phyloP scores from a whole-genome alignment of 2,329 filamentous ascomycete genomes.

The Aspergillus novofumigatus region DNA sequence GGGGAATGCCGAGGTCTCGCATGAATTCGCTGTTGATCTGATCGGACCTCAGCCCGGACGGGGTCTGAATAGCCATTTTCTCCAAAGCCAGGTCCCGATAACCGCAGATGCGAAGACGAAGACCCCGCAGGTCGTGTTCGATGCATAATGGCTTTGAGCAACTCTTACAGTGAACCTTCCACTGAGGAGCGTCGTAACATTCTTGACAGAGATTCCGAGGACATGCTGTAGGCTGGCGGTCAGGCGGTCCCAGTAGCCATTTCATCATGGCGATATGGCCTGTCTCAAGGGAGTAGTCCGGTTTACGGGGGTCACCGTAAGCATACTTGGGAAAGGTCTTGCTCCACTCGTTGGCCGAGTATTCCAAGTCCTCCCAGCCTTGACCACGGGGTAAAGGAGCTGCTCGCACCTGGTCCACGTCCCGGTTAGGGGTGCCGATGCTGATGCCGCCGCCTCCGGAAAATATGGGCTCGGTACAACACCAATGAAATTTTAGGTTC shows the following conservation, averaged over 20 bases:
- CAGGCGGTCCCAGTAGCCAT: slow-evolving; percentile 47
- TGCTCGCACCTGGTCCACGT: slow-evolving; percentile 54
- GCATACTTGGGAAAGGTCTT: slow-evolving; percentile 38
- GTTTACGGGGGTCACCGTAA: slow-evolving; percentile 36
- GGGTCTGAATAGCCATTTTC: slow-evolving; percentile 38
- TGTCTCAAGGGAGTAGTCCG: slow-evolving; percentile 37
- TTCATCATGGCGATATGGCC: slow-evolving; percentile 42
- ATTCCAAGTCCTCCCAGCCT: slow-evolving; percentile 55
- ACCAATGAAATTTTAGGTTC: slow-evolving; percentile 56
- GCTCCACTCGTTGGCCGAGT: slow-evolving; percentile 38
- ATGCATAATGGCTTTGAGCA: slow-evolving; percentile 57
- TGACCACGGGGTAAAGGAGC: slow-evolving; percentile 53
- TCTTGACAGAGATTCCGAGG: slow-evolving; percentile 56
- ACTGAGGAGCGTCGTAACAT: slow-evolving; percentile 55
- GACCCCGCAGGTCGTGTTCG: slow-evolving; percentile 55
- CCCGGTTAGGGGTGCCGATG: slow-evolving; percentile 50
- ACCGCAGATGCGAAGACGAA: slow-evolving; percentile 55
- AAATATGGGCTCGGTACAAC: slow-evolving; percentile 57
- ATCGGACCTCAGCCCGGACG: slow-evolving; percentile 12
- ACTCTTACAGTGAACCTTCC: slow-evolving; percentile 56
- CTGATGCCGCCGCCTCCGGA: slow-evolving; percentile 58
- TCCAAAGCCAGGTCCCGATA: slow-evolving; percentile 53
- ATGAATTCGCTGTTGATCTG: background rate
- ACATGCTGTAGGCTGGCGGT: slow-evolving; percentile 44
- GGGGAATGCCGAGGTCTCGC: background rate